A percentile compares a stretch with the other conserved stretches of the same genome.
Evolutionary conservation across 2,329 filamentous ascomycete genomes (phyloP).

Genomic region (Botryosphaeria agaves): DNA sequence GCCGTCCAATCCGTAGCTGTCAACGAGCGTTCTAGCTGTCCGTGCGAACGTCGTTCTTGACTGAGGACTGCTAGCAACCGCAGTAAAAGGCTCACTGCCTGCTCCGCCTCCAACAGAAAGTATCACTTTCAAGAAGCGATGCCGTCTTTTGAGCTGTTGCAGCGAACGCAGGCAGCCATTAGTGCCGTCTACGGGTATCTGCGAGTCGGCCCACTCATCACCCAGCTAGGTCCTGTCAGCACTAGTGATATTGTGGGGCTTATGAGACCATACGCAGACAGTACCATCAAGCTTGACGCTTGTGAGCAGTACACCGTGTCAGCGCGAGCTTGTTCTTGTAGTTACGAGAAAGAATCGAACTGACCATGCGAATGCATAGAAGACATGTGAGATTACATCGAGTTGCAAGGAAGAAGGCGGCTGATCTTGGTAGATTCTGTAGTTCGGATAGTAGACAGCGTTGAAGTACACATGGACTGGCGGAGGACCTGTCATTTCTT

Average conservation of each 20-base stretch:
- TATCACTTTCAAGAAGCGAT: constrained; percentile 56
- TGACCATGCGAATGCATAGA: constrained; percentile 61
- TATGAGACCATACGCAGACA: constrained; percentile 41
- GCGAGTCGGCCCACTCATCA: constrained; percentile 61
- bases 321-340: constrained; percentile 2
- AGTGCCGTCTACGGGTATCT: constrained; percentile 54
- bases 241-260: neutral
- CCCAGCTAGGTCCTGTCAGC: constrained; percentile 38
- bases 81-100: constrained; percentile 49
- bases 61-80: constrained; percentile 43
- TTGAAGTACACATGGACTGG: constrained; percentile 34
- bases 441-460: constrained; percentile 74
- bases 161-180: constrained; percentile 57
- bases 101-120: constrained; percentile 55
- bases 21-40: constrained; percentile 48
- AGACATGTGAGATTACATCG: constrained; percentile 62
- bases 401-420: constrained; percentile 60
- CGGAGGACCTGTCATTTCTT: neutral
- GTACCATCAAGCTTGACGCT: constrained; percentile 54
- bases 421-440: constrained; percentile 53
- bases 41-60: constrained; percentile 52
- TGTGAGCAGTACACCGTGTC: no score
- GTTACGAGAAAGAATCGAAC: constrained; percentile 6
- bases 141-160: constrained; percentile 51
- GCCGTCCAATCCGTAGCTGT: constrained; percentile 54